A percentile compares a stretch with the other conserved stretches of the same genome.
phyloP scores from a whole-genome alignment of 495 filamentous ascomycete species.

The Aspergillus leporis region DNA sequence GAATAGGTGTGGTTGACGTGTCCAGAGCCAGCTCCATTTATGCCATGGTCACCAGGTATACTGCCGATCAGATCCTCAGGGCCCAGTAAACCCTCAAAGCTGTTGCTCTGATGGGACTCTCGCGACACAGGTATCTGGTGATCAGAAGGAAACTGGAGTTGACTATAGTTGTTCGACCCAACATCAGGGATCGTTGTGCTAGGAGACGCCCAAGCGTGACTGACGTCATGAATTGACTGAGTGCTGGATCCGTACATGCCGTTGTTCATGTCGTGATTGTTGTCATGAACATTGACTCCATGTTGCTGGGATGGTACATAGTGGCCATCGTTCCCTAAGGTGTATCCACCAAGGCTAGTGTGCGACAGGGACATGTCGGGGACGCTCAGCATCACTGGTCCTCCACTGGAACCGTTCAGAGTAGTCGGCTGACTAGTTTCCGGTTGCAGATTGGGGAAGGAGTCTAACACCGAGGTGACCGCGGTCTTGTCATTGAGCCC shows the following conservation, averaged over 20 bases:
- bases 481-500: conserved; percentile 41
- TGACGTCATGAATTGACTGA: conserved; percentile 42
- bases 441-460: conserved; percentile 35
- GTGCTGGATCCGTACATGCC: conserved; percentile 32
- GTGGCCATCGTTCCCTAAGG: conserved; percentile 36
- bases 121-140: conserved; percentile 37
- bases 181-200: conserved; percentile 36
- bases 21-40: conserved; percentile 44
- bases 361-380: conserved; percentile 44
- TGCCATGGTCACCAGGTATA: conserved; percentile 36
- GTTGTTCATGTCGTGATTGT: conserved; percentile 34
- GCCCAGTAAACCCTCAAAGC: conserved; percentile 40
- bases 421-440: conserved; percentile 36
- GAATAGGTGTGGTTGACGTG: conserved; percentile 33
- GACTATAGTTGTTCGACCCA: conserved; percentile 33
- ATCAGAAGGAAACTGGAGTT: conserved; percentile 38
- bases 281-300: conserved; percentile 37
- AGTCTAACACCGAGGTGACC: conserved; percentile 43
- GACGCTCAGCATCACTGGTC: conserved; percentile 41
- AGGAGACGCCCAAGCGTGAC: conserved; percentile 38
- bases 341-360: conserved; percentile 32
- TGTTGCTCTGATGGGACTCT: conserved; percentile 37
- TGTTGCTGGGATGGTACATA: conserved; percentile 39
- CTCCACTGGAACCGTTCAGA: conserved; percentile 31
- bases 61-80: conserved; percentile 43